Evolutionary conservation across 225 moss, liverwort and hornwort genomes (phyloP), one percentile per base, ranked within the genome.

Genomic region (Rhytidiadelphus loreus): DNA sequence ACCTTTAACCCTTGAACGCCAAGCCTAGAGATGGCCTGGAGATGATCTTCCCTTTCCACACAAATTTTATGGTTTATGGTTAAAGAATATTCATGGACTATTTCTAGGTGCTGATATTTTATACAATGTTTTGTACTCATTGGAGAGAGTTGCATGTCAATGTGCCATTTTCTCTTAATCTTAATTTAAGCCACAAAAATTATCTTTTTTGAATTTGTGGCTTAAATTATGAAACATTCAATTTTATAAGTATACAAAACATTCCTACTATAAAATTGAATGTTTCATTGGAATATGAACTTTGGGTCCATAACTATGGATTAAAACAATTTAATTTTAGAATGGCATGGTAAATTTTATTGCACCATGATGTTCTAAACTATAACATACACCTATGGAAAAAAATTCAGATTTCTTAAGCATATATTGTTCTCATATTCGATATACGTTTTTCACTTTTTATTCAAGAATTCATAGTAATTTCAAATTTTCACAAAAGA

Each of bases 321-420:
- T 1, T 23, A 2, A 22, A 23, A 39, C 4, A 11, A 2, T 39
- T 1, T 7, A 23, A n/a, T n/a, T 22, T 4, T 23, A n/a, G 4
- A 39, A 24, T 39, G 68, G 13, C 2, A 23, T 1, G 3, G 1
- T 13, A 65, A 65, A 9, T 8, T 8, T 3, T 16, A 10, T 66
- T 66, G 22, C n/a, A 37, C 7, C 7, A 12, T 19, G 0, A 66
- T n/a, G 7, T 21, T 37, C 22, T 69, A 69, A 13, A 39, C 24
- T 69, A 13, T 24, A 13, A 24, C 24, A 8, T 69, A 7, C 13
- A 39, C 8, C 24, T 13, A 24, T 22, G 37, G 9, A 17, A 16
- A 63, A 63, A 63, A 8, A 16, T 35, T 64, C 64, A 64, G 33
- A 33, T 66, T 66, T 19, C 21, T 20, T 6, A 37, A 37, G 11